Percentiles rank a stretch among this genome's conserved stretches.
Conservation (phyloP, 495 filamentous ascomycete species). For the Ramalina intermedia region DNA sequence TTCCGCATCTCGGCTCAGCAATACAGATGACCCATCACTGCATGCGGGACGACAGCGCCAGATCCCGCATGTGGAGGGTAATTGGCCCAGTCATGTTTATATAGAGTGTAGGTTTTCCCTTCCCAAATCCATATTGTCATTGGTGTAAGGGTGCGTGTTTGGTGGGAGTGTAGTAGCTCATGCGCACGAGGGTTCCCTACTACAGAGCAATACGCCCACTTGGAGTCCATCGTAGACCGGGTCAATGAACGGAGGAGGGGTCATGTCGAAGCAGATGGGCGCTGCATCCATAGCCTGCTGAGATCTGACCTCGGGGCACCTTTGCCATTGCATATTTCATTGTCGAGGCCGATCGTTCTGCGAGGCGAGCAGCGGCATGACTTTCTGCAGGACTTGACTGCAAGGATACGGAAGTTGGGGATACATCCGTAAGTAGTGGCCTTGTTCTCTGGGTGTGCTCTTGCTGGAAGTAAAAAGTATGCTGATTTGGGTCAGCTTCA, state of each 20-base stretch:
- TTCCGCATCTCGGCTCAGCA: slow-evolving; percentile 43
- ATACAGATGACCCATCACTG: slow-evolving; percentile 64
- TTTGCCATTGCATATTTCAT: slow-evolving; percentile 78
- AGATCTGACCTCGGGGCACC: slow-evolving; percentile 60
- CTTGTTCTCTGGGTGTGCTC: not conserved
- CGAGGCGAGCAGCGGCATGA: slow-evolving; percentile 45
- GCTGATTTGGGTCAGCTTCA: slow-evolving; percentile 31
- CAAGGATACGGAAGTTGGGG: slow-evolving; percentile 24
- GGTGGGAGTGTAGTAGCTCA: slow-evolving; percentile 17
- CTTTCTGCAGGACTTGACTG: slow-evolving; percentile 39
- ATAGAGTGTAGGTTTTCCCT: slow-evolving; percentile 63
- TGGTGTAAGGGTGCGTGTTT: not conserved
- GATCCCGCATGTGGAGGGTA: slow-evolving; percentile 73
- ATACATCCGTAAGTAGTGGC: slow-evolving; percentile 26
- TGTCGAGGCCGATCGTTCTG: slow-evolving; percentile 63
- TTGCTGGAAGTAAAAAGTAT: not conserved
- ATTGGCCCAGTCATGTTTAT: slow-evolving; percentile 88
- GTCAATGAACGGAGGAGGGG: slow-evolving; percentile 15
- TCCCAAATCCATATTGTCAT: not conserved
- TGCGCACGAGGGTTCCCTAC: slow-evolving; percentile 52
- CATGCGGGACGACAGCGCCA: slow-evolving; percentile 72
- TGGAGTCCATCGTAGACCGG: slow-evolving; percentile 37
- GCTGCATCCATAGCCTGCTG: slow-evolving; percentile 43
- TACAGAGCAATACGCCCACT: slow-evolving; percentile 34
- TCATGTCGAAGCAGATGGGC: slow-evolving; percentile 1